Base-by-base conservation (phyloP, 148 eudicot genomes). In the Dianthus caryophyllus region DNA sequence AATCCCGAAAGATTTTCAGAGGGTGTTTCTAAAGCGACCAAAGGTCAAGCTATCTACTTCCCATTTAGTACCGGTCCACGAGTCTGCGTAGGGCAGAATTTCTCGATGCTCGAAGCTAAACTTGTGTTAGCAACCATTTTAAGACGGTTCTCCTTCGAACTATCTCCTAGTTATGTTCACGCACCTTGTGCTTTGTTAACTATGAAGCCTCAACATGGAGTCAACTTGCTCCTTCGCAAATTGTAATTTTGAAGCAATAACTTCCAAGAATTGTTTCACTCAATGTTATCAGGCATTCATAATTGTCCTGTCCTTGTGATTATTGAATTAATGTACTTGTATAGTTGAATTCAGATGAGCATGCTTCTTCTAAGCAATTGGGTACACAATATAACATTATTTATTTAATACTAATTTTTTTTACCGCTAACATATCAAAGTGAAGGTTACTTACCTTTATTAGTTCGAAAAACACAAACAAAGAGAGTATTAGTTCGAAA, bases 1-100 rank as follows among this genome's bases (percentile, higher is more conserved):
- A 73, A 73, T 13, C 81, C 77, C 0, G 77, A 77, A 24, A 73
- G 81, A 59, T 77, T 77, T 44, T 18, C 49, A 5, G 70, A 64
- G 64, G 81, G 81, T 1, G 65, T 73, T 21, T 73, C 70, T 1
- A 73, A 64, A 62, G 81, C 78, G 1, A 64, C 74, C 21, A 64
- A 69, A 33, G 61, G 71, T 8, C 41, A 69, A 36, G 61, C 51
- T 1, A 54, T 69, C 4, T 72, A 54, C 39, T 67, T 70, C 17
- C 73, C 76, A 10, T 72, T 77, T 44, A 58, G 73, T 25, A 61
- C 71, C 25, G 80, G 80, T 20, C 80, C 80, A 4, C 63, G 80
- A 30, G 51, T 62, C 9, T 77, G 80, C 44, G 50, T 77, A 4
- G 77, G 81, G 2, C 76, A 70, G 7, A 68, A 55, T 49, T 69